Conservation (phyloP, 495 filamentous ascomycete genomes). For the Hypomontagnella submonticulosa region DNA sequence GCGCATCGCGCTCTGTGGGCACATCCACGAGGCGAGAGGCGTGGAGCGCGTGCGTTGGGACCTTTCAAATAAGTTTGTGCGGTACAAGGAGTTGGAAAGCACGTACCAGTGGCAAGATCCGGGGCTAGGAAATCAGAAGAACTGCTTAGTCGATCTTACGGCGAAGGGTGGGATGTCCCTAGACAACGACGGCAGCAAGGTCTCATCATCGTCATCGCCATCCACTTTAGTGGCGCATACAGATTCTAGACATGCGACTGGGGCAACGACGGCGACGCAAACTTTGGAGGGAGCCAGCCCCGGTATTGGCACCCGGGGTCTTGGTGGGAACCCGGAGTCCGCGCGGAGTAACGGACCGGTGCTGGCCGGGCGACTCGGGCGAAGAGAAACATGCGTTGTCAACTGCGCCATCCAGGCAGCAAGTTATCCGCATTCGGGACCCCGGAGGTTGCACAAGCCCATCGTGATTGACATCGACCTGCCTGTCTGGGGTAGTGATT, state of each 20-base stretch:
- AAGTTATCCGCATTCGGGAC: slow-evolving; percentile 69
- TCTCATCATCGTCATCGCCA: not conserved
- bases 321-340: slow-evolving; percentile 51
- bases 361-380: slow-evolving; percentile 56
- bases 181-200: slow-evolving; percentile 49
- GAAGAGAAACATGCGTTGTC: slow-evolving; percentile 79
- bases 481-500: slow-evolving; percentile 60
- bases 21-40: slow-evolving; percentile 78
- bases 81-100: slow-evolving; percentile 40
- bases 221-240: slow-evolving; percentile 1
- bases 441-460: slow-evolving; percentile 74
- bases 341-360: slow-evolving; percentile 55
- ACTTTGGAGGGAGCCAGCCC: slow-evolving; percentile 30
- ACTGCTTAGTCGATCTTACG: slow-evolving; percentile 57
- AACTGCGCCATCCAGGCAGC: slow-evolving; percentile 79
- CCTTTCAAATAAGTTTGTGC: slow-evolving; percentile 39
- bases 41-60: slow-evolving; percentile 70
- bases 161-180: slow-evolving; percentile 47
- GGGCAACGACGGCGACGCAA: slow-evolving; percentile 1
- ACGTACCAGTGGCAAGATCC: slow-evolving; percentile 56
- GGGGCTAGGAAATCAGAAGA: slow-evolving; percentile 51
- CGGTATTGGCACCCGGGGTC: slow-evolving; percentile 48
- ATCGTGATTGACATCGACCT: slow-evolving; percentile 83
- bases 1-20: slow-evolving; percentile 85
- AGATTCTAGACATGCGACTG: not conserved